These are phyloP conservation scores for Rhodotorula graminis DNA, from an alignment of 768 basidiomycete genomes.

Conservation along the genomic window DNA sequence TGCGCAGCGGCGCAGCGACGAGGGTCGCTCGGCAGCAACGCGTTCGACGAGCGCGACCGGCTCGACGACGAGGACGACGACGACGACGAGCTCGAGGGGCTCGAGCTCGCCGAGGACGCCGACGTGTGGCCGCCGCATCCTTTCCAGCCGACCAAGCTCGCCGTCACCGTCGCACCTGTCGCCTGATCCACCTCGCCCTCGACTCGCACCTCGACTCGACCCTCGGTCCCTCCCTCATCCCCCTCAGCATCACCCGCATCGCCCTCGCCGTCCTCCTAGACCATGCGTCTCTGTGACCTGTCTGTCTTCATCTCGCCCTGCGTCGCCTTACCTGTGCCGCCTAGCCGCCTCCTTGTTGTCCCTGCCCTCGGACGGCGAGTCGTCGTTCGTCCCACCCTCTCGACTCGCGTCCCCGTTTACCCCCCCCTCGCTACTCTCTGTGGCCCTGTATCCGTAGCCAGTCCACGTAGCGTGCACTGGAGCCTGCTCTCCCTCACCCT, in stretches of 20 bases:
- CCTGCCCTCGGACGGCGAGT: no score
- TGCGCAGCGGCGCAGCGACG: slow-evolving; percentile 28
- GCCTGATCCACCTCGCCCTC: neutral
- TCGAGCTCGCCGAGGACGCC: slow-evolving; percentile 14
- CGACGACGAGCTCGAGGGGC: slow-evolving; percentile 16
- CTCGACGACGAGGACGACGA: slow-evolving; percentile 17
- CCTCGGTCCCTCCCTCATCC: neutral
- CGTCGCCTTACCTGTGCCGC: no score
- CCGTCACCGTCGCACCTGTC: neutral
- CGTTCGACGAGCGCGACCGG: neutral
- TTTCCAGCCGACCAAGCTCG: slow-evolving; percentile 22
- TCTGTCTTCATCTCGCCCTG: no score
- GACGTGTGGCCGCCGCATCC: slow-evolving; percentile 37
- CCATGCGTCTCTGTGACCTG: no score
- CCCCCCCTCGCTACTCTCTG: no score
- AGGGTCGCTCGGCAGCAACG: slow-evolving; percentile 9
- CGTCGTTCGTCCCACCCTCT: no score
- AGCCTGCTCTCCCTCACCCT: no score
- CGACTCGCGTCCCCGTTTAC: no score
- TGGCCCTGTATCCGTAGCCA: no score
- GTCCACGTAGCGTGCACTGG: no score
- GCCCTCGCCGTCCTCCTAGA: no score
- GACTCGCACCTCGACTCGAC: neutral
- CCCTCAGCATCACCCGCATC: neutral
- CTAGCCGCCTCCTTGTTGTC: no score